phyloP scores from a whole-genome alignment of 768 basidiomycete genomes.

The Galerina sulciceps region DNA sequence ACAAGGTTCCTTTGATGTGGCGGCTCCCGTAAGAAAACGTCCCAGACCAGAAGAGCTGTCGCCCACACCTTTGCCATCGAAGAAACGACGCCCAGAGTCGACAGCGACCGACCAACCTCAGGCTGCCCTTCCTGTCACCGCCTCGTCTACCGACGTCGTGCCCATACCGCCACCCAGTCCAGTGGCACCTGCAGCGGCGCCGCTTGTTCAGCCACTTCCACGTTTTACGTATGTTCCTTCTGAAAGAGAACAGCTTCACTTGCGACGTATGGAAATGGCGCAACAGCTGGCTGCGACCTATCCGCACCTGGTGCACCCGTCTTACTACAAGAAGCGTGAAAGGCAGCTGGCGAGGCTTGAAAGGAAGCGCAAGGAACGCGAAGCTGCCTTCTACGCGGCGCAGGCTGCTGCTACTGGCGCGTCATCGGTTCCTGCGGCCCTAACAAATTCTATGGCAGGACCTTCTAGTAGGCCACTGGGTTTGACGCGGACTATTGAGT shows the following conservation, averaged over 20 bases:
- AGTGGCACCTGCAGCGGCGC: not conserved
- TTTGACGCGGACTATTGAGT: slow-evolving; percentile 21
- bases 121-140: not conserved
- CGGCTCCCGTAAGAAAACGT: not conserved
- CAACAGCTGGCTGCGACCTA: slow-evolving; percentile 47
- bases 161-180: not conserved
- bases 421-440: not conserved
- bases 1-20: not conserved
- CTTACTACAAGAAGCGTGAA: slow-evolving; percentile 32
- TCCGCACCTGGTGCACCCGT: slow-evolving; percentile 42
- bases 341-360: slow-evolving; percentile 20
- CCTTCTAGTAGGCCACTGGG: not conserved
- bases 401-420: not conserved
- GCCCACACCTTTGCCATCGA: not conserved
- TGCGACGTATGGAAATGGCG: slow-evolving; percentile 32
- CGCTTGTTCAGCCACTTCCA: not conserved
- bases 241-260: slow-evolving; percentile 18
- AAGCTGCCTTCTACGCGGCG: not conserved
- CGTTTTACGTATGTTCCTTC: not conserved
- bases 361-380: slow-evolving; percentile 10
- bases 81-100: not conserved
- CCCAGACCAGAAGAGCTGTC: not conserved
- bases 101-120: not conserved
- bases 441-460: not conserved
- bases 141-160: not conserved